Percentiles rank a stretch among this genome's conserved stretches.
These are phyloP conservation scores for Starmerella riodocensis DNA, from an alignment of 805 yeast genomes.

Conservation along the genomic window DNA sequence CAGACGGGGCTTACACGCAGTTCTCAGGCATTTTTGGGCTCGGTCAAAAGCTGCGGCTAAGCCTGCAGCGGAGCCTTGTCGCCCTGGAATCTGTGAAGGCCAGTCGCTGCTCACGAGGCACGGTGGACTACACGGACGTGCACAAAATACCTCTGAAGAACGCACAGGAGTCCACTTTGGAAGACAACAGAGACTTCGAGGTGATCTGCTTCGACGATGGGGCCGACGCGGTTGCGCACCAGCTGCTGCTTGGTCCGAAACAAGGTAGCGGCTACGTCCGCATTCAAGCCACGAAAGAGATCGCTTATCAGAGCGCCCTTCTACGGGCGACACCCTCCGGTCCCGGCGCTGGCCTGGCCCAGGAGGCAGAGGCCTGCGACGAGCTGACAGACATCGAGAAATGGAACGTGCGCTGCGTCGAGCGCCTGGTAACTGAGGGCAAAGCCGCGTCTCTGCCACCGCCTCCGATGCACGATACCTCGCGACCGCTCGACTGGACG, in stretches of 20 bases:
- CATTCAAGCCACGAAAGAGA: slow-evolving; percentile 13
- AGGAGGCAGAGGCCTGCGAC: background rate
- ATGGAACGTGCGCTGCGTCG: slow-evolving; percentile 26
- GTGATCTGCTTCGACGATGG: slow-evolving; percentile 2
- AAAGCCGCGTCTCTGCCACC: background rate
- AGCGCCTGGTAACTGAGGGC: slow-evolving; percentile 12
- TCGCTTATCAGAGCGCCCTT: background rate
- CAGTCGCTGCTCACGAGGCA: slow-evolving; percentile 17
- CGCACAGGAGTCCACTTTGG: slow-evolving; percentile 39
- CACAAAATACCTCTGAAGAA: slow-evolving; percentile 29
- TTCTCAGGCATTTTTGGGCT: slow-evolving; percentile 54
- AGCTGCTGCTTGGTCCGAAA: slow-evolving; percentile 8
- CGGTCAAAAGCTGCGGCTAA: slow-evolving; percentile 37
- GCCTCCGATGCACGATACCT: background rate
- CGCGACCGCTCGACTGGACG: slow-evolving; percentile 19
- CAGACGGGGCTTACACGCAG: slow-evolving; percentile 50
- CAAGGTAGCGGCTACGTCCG: slow-evolving; percentile 9
- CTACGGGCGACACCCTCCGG: background rate
- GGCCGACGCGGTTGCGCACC: background rate
- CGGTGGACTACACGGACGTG: slow-evolving; percentile 10
- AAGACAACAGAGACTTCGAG: slow-evolving; percentile 48
- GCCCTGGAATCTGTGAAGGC: slow-evolving; percentile 24
- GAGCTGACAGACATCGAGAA: slow-evolving; percentile 30
- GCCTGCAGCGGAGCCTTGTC: slow-evolving; percentile 31
- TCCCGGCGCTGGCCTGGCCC: background rate